Evolutionary conservation across 441 rosid genomes (phyloP).

Genomic region (Corymbia citriodora): DNA sequence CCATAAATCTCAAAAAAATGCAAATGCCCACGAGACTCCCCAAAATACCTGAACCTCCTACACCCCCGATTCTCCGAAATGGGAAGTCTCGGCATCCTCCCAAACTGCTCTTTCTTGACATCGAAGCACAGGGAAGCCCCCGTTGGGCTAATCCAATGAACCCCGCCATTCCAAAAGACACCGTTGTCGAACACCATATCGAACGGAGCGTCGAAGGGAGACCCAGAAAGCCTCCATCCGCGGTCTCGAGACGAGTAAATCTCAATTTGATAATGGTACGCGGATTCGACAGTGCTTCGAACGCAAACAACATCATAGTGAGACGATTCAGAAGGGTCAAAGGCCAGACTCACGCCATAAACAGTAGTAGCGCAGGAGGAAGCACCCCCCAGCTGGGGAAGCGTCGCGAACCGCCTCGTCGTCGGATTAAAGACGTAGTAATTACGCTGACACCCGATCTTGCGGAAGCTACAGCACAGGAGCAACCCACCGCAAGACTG

Average conservation of each 20-base stretch:
- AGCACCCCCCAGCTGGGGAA: constrained; percentile 1
- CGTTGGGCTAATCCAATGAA: constrained; percentile 22
- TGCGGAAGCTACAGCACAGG: constrained; percentile 13
- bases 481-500: constrained; percentile 35
- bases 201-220: constrained; percentile 15
- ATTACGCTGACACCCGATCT: constrained; percentile 10
- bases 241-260: constrained; percentile 12
- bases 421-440: constrained; percentile 30
- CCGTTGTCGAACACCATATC: constrained; percentile 17
- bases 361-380: background rate
- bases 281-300: constrained; percentile 4
- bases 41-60: constrained; percentile 8
- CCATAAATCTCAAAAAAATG: constrained; percentile 13
- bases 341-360: constrained; percentile 12
- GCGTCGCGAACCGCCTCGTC: background rate
- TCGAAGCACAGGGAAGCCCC: constrained; percentile 14
- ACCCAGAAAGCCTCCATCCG: constrained; percentile 14
- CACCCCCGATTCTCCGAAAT: background rate
- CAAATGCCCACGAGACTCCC: constrained; percentile 8
- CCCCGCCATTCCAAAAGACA: constrained; percentile 18
- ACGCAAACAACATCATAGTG: constrained; percentile 18
- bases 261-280: constrained; percentile 4
- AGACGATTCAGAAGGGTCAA: constrained; percentile 19
- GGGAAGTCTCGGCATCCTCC: constrained; percentile 6
- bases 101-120: background rate